These are phyloP conservation scores for Coriolopsis trogii DNA, from an alignment of 1,284 basidiomycete genomes.

Conservation along the genomic window DNA sequence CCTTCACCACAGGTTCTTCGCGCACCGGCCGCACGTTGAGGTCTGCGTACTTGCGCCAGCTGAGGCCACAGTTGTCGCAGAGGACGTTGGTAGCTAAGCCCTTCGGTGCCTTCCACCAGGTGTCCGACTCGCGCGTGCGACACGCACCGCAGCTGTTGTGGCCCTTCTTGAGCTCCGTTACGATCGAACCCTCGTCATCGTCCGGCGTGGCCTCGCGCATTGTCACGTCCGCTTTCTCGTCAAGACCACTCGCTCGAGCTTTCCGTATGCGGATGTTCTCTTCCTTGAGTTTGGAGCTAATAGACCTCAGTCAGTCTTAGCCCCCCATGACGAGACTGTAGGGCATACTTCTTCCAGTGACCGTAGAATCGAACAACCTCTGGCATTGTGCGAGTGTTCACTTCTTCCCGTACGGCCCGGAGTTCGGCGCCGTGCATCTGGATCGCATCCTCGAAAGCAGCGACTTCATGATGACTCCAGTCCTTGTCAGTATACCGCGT, in stretches of 20 bases:
- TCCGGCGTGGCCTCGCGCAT: conserved; percentile 44
- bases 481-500: conserved; percentile 67
- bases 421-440: conserved; percentile 75
- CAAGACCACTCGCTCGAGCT: conserved; percentile 46
- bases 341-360: conserved; percentile 81
- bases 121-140: conserved; percentile 70
- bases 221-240: conserved; percentile 18
- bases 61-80: conserved; percentile 80
- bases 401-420: conserved; percentile 74
- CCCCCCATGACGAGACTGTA: conserved; percentile 2
- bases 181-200: conserved; percentile 72
- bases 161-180: conserved; percentile 57
- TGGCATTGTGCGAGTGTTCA: conserved; percentile 67
- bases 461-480: conserved; percentile 73
- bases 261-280: conserved; percentile 59
- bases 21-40: conserved; percentile 71
- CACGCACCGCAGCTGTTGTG: conserved; percentile 75
- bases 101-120: conserved; percentile 89
- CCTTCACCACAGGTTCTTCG: conserved; percentile 60
- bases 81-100: conserved; percentile 71
- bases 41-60: conserved; percentile 90
- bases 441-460: conserved; percentile 79
- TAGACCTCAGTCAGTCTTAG: conserved; percentile 9
- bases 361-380: conserved; percentile 87
- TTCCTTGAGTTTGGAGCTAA: conserved; percentile 64